phyloP scores from a whole-genome alignment of 2,329 filamentous ascomycete species.

The Alternaria longipes region DNA sequence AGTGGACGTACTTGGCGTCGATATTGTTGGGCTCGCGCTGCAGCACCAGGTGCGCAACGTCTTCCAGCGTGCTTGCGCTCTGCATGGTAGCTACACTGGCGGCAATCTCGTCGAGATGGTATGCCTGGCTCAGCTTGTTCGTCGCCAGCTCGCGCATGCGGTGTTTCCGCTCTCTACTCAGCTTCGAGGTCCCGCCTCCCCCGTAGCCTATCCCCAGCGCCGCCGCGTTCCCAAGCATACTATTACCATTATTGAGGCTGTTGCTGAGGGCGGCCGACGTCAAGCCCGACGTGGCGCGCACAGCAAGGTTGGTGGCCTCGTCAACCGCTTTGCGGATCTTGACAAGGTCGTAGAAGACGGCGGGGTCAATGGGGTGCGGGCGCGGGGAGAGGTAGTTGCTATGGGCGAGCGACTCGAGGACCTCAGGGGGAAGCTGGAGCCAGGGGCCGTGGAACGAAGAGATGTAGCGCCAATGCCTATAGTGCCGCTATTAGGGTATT shows the following conservation, averaged over 20 bases:
- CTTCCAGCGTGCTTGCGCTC: slow-evolving; percentile 77
- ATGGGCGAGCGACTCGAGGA: slow-evolving; percentile 80
- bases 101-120: slow-evolving; percentile 82
- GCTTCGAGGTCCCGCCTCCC: slow-evolving; percentile 66
- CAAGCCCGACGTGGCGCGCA: slow-evolving; percentile 78
- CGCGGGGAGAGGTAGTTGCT: slow-evolving; percentile 80
- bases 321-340: slow-evolving; percentile 84
- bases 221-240: slow-evolving; percentile 61
- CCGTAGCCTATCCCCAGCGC: slow-evolving; percentile 66
- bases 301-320: slow-evolving; percentile 79
- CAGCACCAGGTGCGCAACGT: slow-evolving; percentile 77
- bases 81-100: slow-evolving; percentile 87
- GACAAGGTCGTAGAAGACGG: slow-evolving; percentile 82
- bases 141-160: slow-evolving; percentile 83
- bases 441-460: slow-evolving; percentile 85
- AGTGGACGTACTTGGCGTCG: slow-evolving; percentile 88
- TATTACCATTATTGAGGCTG: slow-evolving; percentile 61
- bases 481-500: slow-evolving; percentile 19
- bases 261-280: slow-evolving; percentile 71
- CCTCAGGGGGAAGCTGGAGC: slow-evolving; percentile 80
- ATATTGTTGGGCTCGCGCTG: slow-evolving; percentile 72
- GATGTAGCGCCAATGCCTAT: slow-evolving; percentile 84
- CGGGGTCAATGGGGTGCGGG: slow-evolving; percentile 79
- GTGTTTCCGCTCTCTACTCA: slow-evolving; percentile 79
- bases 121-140: slow-evolving; percentile 78